Conservation (phyloP, 345 rosid species). For the Clarkia xantiana region DNA sequence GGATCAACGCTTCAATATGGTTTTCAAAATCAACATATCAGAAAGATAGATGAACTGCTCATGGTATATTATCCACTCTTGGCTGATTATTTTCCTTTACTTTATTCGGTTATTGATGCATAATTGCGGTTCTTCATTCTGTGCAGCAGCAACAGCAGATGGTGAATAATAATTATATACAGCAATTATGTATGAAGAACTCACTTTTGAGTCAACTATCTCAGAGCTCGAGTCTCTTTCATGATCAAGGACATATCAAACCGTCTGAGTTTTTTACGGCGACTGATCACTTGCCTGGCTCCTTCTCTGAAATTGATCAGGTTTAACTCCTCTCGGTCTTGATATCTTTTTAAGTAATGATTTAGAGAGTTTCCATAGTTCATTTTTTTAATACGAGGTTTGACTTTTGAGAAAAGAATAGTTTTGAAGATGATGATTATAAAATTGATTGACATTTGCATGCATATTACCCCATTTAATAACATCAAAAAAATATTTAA, state of each 20-base stretch:
- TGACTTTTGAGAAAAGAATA: too few relatives aligned
- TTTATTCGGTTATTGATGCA: background rate
- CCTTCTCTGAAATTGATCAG: too few relatives aligned
- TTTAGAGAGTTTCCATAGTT: too few relatives aligned
- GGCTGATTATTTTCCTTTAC: background rate
- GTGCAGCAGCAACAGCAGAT: conserved; percentile 31
- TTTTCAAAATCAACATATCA: conserved; percentile 22
- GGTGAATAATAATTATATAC: conserved; percentile 22
- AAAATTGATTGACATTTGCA: too few relatives aligned
- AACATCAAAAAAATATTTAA: too few relatives aligned
- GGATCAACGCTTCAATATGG: conserved; percentile 24
- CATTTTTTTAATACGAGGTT: too few relatives aligned
- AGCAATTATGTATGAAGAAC: conserved; percentile 24
- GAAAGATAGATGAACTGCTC: conserved; percentile 27
- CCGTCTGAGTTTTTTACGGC: conserved; percentile 21
- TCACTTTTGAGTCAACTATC: conserved; percentile 34
- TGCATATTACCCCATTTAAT: too few relatives aligned
- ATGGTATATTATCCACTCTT: conserved; percentile 17
- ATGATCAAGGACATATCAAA: conserved; percentile 30
- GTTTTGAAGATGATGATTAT: too few relatives aligned
- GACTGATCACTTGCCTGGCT: conserved; percentile 32
- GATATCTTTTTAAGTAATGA: too few relatives aligned
- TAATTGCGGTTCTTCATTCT: conserved; percentile 1
- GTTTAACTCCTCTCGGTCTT: too few relatives aligned
- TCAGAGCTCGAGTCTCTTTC: conserved; percentile 25